phyloP scores from a whole-genome alignment of 306 rosid genomes.

The Hippophae gyantsensis region DNA sequence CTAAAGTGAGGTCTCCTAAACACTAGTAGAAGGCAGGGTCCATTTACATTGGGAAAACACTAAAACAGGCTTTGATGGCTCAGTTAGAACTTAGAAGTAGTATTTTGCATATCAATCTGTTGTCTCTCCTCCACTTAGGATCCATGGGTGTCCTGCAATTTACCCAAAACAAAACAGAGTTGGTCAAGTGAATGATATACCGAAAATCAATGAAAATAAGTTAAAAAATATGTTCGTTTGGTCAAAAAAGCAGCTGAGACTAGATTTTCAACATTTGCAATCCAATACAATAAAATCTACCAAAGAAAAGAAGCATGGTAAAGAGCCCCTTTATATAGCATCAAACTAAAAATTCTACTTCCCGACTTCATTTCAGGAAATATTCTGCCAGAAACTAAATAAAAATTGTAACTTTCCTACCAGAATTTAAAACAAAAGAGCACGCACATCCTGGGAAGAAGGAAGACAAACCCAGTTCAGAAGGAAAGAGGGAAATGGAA shows the following conservation, averaged over 20 bases:
- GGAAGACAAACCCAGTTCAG: neutral
- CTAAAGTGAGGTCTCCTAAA: conserved; percentile 4
- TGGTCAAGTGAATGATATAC: conserved; percentile 6
- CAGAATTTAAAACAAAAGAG: too few species aligned
- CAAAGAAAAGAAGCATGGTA: too few species aligned
- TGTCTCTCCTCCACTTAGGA: conserved; percentile 46
- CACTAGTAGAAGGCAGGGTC: neutral
- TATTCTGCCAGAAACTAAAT: neutral
- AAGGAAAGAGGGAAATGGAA: too few species aligned
- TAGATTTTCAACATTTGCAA: too few species aligned
- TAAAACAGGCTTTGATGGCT: conserved; percentile 6
- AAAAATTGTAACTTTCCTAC: neutral
- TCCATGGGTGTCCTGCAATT: conserved; percentile 75
- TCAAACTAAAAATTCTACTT: neutral
- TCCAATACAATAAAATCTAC: too few species aligned
- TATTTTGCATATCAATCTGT: conserved; percentile 5
- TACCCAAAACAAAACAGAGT: neutral
- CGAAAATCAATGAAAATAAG: neutral
- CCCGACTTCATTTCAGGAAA: neutral
- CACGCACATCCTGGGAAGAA: neutral
- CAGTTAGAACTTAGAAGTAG: neutral
- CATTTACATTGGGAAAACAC: conserved; percentile 8
- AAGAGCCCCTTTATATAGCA: neutral
- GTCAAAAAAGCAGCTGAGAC: too few species aligned
- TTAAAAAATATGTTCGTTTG: too few species aligned